Evolutionary conservation across 495 filamentous ascomycete genomes (phyloP), one percentile per base, ranked within the genome.

Genomic region (Xylaria venustula): DNA sequence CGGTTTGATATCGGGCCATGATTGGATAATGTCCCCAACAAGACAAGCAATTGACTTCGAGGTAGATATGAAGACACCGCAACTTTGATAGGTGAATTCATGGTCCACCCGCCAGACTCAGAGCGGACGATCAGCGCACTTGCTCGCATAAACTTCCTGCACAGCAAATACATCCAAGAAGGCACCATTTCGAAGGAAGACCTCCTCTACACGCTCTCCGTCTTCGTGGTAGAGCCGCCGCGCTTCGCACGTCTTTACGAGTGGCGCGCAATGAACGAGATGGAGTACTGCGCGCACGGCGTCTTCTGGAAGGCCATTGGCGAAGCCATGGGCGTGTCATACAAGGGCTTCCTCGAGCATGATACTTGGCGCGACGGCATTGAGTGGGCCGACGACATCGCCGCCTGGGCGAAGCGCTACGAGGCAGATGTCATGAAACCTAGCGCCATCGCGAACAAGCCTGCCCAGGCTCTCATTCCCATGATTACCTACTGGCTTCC

Each of bases 91-190:
- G 75, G 75, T 26, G 86, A 90, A 67, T 67, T 66, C 42, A 34
- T 64, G 41, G 58, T 68, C 22, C 71, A 72, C 63, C 67, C 73
- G 12, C 86, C 87, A 0, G 71, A 75, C 11, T 79, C 79, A 0
- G 69, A 74, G 7, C 77, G 86, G 8, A 68, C 81, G 7, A 72
- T 75, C 17, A 70, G 71, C 40, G 81, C 82, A 17, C 75, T 90
- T 32, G 82, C 83, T 3, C 82, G 88, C 45, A 89, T 88, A 69
- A 88, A 88, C 65, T 90, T 77, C 65, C 75, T 91, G 19, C 88
- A 90, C 63, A 76, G 74, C 47, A 70, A 72, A n/a, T 89, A 89
- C 68, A 74, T 77, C 12, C 74, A 79, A 34, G 71, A 79, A 1
- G 85, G 86, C 40, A 80, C 81, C 58, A 90, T 91, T 62, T 72